Base-by-base conservation (phyloP, 306 rosid species). In the Crataegus laevigata region DNA sequence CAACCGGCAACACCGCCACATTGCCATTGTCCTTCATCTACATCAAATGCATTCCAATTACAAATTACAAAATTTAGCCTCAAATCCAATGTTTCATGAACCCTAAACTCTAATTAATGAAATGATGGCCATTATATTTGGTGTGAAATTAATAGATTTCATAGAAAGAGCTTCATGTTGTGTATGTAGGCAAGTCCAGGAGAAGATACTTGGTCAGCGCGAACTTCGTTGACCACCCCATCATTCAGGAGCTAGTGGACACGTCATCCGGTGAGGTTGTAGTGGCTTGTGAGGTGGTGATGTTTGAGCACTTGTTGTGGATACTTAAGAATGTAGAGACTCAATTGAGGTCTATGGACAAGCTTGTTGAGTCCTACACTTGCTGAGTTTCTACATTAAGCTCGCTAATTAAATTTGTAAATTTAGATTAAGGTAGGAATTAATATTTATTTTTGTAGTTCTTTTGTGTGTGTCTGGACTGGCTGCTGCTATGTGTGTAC, bases 251-350 rank as follows among this genome's bases (percentile, higher is more conserved):
- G 75, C 87, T 94, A 3, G 87, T 91, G 21, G 96, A 88, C 68
- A 86, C 77, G 80, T 89, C 96, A 4, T 36, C 32, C 24, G 42
- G 9, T 22, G 72, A 68, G 6, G 77, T 88, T 3, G 87, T 81
- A 28, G 90, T 89, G 38, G 74, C 91, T 0, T 91, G 98, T 66
- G 97, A 94, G 81, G 97, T 94, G 54, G 98, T 94, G 62, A 75
- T 94, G 85, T 94, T 91, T 19, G 97, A 94, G 78, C 97, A 94
- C 82, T 78, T 91, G 82, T 71, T 94, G 47, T 94, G 98, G 98
- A 91, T 94, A 93, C 90, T 94, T 15, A 88, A 91, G 59, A 87
- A 89, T 75, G 78, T 78, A 1, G 97, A 81, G 75, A 77, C 81
- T 11, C 96, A 88, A 66, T 42, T 93, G 88, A 96, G 96, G 19